Evolutionary conservation across 139 green algal species (phyloP), one percentile per base, ranked within the genome.

Genomic region (Asterochloris sp.): DNA sequence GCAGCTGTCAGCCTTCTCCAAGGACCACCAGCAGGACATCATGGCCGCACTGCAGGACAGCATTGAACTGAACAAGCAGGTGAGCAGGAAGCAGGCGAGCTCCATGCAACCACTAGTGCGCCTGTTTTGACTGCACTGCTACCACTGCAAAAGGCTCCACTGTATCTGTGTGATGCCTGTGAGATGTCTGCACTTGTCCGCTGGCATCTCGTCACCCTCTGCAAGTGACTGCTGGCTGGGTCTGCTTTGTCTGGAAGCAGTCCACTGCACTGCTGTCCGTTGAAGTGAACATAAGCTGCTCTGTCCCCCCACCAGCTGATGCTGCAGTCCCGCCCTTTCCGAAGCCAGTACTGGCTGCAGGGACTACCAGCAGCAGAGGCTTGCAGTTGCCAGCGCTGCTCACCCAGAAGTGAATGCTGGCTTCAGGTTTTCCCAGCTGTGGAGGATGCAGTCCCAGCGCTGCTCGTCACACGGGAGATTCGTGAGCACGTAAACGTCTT

Each of bases 401-500:
- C 17, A 24, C 17, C 21, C 21, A 21, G 17, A 26, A 24, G 17
- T 26, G 19, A 69, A 21, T 26, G 66, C 21, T 71, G 17, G 66
- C 17, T 21, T 24, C 17, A 21, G 19, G 17, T 12, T 71, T 10
- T 8, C 66, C 19, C 21, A 12, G 66, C 47, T 17, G 24, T 74
- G 73, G 73, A 84, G 81, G 79, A 87, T 64, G 27, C 54, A 63
- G 64, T 75, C 61, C 80, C 80, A 29, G 86, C 76, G 13, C 74
- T 89, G 78, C 62, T 88, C 16, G 83, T 88, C 54, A 88, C 86
- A 2, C 78, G 86, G 1, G 86, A 89, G 79, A 29, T 83, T 13
- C 69, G 62, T 27, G 86, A 89, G 81, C 83, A 88, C 24, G 81
- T 69, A 78, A 89, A 89, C 62, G 83, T 89, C 21, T 89, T 83